Conservation (phyloP, 2,329 filamentous ascomycete species). For the Fusarium multiceps region DNA sequence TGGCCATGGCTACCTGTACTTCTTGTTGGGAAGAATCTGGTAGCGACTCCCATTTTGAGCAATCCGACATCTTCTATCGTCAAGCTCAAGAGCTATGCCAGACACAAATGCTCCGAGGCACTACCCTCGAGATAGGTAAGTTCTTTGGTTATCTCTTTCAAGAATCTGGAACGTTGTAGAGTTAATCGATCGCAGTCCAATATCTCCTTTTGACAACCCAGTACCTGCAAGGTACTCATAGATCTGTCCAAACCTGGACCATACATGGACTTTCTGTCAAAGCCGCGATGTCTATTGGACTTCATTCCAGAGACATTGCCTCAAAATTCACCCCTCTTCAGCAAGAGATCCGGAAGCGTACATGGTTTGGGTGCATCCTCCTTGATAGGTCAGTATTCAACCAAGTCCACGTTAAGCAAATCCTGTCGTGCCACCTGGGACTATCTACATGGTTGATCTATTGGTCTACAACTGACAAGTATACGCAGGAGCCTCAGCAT, state of each 20-base stretch:
- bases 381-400: slow-evolving; percentile 25
- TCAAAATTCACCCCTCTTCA: slow-evolving; percentile 55
- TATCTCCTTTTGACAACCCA: slow-evolving; percentile 61
- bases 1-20: slow-evolving; percentile 58
- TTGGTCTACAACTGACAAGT: not conserved
- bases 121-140: slow-evolving; percentile 56
- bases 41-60: slow-evolving; percentile 40
- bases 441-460: rapidly evolving
- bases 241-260: slow-evolving; percentile 64
- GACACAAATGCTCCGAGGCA: slow-evolving; percentile 53
- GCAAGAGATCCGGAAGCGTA: slow-evolving; percentile 59
- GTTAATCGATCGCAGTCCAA: slow-evolving; percentile 51
- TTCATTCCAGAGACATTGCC: slow-evolving; percentile 57
- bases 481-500: slow-evolving; percentile 22
- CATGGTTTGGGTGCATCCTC: slow-evolving; percentile 52
- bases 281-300: slow-evolving; percentile 62
- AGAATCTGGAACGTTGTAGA: not conserved
- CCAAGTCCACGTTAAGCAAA: not conserved
- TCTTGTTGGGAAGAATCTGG: slow-evolving; percentile 22
- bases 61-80: slow-evolving; percentile 58
- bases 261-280: slow-evolving; percentile 64
- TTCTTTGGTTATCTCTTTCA: not conserved
- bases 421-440: not conserved
- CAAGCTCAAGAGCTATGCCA: slow-evolving; percentile 58
- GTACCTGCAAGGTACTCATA: slow-evolving; percentile 65